phyloP scores from a whole-genome alignment of 495 filamentous ascomycete genomes.

The Penicillium cataractarum region DNA sequence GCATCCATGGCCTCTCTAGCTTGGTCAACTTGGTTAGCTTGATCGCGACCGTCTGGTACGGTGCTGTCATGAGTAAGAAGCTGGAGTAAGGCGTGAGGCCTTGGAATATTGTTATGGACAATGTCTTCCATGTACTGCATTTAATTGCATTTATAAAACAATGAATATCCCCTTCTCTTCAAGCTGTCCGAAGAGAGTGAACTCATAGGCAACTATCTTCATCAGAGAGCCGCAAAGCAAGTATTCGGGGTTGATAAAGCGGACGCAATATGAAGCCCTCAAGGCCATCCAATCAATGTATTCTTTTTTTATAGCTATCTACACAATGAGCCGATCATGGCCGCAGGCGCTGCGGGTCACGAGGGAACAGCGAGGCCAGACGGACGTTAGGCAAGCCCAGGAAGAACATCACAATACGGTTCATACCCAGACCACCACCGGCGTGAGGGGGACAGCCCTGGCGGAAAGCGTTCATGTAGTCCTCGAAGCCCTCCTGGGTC shows the following conservation, averaged over 20 bases:
- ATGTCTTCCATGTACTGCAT: neutral
- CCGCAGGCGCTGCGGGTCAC: conserved; percentile 80
- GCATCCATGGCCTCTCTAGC: conserved; percentile 76
- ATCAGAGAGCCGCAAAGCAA: neutral
- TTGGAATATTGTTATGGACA: neutral
- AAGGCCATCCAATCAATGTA: conserved; percentile 18
- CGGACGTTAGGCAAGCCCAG: conserved; percentile 81
- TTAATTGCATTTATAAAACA: neutral
- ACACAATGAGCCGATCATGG: conserved; percentile 51
- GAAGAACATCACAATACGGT: conserved; percentile 88
- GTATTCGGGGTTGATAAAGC: neutral
- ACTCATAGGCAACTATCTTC: neutral
- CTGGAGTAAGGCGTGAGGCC: conserved; percentile 37
- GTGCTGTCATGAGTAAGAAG: conserved; percentile 64
- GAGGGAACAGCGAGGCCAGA: conserved; percentile 75
- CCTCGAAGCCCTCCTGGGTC: conserved; percentile 71
- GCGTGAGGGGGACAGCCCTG: conserved; percentile 81
- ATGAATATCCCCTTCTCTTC: neutral
- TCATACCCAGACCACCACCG: conserved; percentile 84
- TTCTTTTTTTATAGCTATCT: conserved; percentile 23
- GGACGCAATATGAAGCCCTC: neutral
- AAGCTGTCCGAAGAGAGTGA: neutral
- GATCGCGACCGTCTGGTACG: conserved; percentile 71
- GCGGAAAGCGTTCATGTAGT: conserved; percentile 82
- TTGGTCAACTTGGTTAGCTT: conserved; percentile 73